Conservation (phyloP, 164 flowering plant species). For the Pachysandra terminalis region DNA sequence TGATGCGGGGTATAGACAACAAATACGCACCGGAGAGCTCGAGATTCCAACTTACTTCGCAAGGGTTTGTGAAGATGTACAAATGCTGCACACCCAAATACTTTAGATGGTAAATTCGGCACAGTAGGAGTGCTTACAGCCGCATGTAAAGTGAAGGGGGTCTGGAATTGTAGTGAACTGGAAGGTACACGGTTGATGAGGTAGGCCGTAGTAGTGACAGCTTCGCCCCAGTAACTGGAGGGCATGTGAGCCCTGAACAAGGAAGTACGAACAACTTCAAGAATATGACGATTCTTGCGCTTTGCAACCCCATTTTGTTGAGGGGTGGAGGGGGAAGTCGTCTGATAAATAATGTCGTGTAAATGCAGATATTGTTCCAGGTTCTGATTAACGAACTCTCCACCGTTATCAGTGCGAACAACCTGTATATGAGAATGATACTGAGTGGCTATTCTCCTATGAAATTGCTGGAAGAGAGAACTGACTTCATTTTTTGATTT, state of each 20-base stretch:
- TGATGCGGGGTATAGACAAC: slow-evolving; percentile 13
- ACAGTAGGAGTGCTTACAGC: not conserved
- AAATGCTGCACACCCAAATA: slow-evolving; percentile 19
- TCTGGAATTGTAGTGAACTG: slow-evolving; percentile 4
- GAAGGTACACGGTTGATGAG: slow-evolving; percentile 14
- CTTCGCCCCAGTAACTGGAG: slow-evolving; percentile 7
- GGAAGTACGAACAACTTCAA: slow-evolving; percentile 8
- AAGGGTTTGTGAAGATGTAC: slow-evolving; percentile 11
- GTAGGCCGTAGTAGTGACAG: not conserved
- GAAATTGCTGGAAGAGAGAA: not conserved
- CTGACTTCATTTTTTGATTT: slow-evolving; percentile 4
- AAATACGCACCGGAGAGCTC: slow-evolving; percentile 14
- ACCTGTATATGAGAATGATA: not conserved
- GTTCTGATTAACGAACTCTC: not conserved
- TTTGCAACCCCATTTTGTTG: slow-evolving; percentile 6
- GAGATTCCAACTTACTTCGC: slow-evolving; percentile 10
- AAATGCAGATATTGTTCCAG: not conserved
- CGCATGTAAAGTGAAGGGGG: not conserved
- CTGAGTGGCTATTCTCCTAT: not conserved
- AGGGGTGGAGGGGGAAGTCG: not conserved
- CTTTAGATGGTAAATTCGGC: slow-evolving; percentile 1
- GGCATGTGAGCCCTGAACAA: slow-evolving; percentile 10
- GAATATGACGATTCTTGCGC: slow-evolving; percentile 4
- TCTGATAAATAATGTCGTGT: slow-evolving; percentile 1
- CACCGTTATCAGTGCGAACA: slow-evolving; percentile 2